Conservation (phyloP, 345 rosid genomes). For the Streptanthus diversifolius region DNA sequence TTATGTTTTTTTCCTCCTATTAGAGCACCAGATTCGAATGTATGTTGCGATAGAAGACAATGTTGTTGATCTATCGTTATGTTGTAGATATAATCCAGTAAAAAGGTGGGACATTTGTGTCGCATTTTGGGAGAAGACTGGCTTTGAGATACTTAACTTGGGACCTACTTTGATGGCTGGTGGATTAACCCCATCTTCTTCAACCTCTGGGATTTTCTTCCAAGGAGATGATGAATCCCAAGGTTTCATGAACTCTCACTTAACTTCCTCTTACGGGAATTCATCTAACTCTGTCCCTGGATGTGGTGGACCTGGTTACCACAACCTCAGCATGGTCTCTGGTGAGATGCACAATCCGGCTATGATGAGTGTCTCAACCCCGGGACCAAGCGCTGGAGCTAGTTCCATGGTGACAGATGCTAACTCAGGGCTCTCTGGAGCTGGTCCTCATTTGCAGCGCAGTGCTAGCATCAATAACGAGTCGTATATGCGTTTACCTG, state of each 20-base stretch:
- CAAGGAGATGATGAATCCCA: slow-evolving; percentile 96
- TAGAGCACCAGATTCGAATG: not conserved
- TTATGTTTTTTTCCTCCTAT: not conserved
- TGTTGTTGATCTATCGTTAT: not conserved
- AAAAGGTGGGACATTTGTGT: slow-evolving; percentile 20
- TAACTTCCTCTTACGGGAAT: slow-evolving; percentile 75
- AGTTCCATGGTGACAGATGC: slow-evolving; percentile 96
- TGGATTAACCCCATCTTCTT: slow-evolving; percentile 81
- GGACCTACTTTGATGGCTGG: slow-evolving; percentile 79
- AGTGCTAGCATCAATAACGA: slow-evolving; percentile 94
- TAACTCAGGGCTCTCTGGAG: slow-evolving; percentile 81
- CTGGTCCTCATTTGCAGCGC: slow-evolving; percentile 82
- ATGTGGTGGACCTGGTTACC: slow-evolving; percentile 69
- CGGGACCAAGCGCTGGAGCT: slow-evolving; percentile 92
- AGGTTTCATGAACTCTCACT: slow-evolving; percentile 79
- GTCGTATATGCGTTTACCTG: slow-evolving; percentile 92
- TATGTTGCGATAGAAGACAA: not conserved
- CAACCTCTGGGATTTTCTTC: slow-evolving; percentile 90
- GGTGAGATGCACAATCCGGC: slow-evolving; percentile 77
- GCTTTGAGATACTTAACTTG: slow-evolving; percentile 47
- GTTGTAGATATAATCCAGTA: slow-evolving; percentile 21
- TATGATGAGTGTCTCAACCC: slow-evolving; percentile 79
- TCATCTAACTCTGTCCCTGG: slow-evolving; percentile 75
- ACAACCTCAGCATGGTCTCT: slow-evolving; percentile 66
- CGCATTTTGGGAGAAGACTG: slow-evolving; percentile 28